Evolutionary conservation across 1,139 yeast species (phyloP).

Genomic region (Zygosaccharomyces sapae): DNA sequence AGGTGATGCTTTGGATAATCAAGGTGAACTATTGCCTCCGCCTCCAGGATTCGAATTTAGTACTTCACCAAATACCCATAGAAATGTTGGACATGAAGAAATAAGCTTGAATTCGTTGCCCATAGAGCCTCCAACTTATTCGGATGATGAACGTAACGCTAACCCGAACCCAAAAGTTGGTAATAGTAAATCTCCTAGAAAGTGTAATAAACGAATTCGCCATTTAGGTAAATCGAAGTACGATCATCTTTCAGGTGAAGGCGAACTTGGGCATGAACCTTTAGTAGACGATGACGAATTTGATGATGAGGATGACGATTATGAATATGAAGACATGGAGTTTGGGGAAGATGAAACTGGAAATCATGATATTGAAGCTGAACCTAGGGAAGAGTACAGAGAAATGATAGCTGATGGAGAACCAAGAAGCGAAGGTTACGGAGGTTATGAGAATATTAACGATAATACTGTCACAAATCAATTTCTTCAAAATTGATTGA

Average conservation of each 20-base stretch:
- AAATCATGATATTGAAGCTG: constrained; percentile 1
- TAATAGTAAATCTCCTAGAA: constrained; percentile 53
- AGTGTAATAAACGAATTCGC: constrained; percentile 41
- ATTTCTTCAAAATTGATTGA: constrained; percentile 17
- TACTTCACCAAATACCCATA: constrained; percentile 25
- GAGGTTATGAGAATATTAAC: constrained; percentile 5
- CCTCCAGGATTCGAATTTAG: constrained; percentile 38
- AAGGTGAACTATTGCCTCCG: constrained; percentile 34
- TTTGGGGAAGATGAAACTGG: constrained; percentile 21
- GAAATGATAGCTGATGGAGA: background rate
- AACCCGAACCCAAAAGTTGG: constrained; percentile 23
- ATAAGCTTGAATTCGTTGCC: constrained; percentile 36
- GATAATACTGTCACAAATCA: constrained; percentile 29
- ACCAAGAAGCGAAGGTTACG: constrained; percentile 5
- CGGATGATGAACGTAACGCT: constrained; percentile 25
- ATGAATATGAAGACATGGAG: constrained; percentile 16
- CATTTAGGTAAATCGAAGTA: background rate
- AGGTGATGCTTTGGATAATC: constrained; percentile 21
- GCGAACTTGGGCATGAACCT: too few relatives aligned
- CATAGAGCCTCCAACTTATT: constrained; percentile 38
- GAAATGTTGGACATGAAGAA: constrained; percentile 25
- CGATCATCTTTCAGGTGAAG: background rate
- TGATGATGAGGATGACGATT: constrained; percentile 7
- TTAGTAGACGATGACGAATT: background rate
- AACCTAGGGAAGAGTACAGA: constrained; percentile 2